These are phyloP conservation scores for Lentinula edodes DNA, from an alignment of 768 basidiomycete species.

Conservation along the genomic window DNA sequence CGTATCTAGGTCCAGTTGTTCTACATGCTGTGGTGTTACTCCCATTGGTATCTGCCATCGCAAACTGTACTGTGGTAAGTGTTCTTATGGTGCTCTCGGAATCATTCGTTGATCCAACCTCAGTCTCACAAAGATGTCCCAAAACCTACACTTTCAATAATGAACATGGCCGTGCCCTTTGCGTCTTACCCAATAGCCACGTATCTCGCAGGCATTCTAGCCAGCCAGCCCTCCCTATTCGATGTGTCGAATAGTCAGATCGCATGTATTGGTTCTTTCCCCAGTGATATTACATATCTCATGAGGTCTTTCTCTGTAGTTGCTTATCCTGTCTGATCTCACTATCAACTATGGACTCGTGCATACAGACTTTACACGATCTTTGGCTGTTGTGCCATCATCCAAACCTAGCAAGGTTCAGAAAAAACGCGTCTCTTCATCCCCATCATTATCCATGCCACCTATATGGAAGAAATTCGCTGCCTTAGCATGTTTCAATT, in stretches of 20 bases:
- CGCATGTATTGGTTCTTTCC: slow-evolving; percentile 19
- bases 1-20: slow-evolving; percentile 51
- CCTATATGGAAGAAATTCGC: slow-evolving; percentile 5
- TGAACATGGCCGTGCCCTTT: neutral
- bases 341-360: slow-evolving; percentile 3
- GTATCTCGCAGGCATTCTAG: slow-evolving; percentile 13
- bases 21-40: slow-evolving; percentile 53
- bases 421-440: neutral
- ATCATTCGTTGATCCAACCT: neutral
- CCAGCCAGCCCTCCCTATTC: slow-evolving; percentile 18
- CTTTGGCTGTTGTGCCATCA: neutral
- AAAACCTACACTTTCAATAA: slow-evolving; percentile 7
- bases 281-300: neutral
- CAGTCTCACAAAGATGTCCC: slow-evolving; percentile 35
- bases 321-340: slow-evolving; percentile 13
- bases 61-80: slow-evolving; percentile 2
- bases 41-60: slow-evolving; percentile 48
- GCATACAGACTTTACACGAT: neutral
- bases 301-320: slow-evolving; percentile 8
- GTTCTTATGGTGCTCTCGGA: neutral
- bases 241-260: slow-evolving; percentile 34
- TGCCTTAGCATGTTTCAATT: neutral
- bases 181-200: neutral
- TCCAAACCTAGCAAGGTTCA: neutral
- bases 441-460: neutral